Evolutionary conservation across 192 early-diverging fungal genomes (phyloP), one percentile per base, ranked within the genome.

Genomic region (Kickxella alabastrina): DNA sequence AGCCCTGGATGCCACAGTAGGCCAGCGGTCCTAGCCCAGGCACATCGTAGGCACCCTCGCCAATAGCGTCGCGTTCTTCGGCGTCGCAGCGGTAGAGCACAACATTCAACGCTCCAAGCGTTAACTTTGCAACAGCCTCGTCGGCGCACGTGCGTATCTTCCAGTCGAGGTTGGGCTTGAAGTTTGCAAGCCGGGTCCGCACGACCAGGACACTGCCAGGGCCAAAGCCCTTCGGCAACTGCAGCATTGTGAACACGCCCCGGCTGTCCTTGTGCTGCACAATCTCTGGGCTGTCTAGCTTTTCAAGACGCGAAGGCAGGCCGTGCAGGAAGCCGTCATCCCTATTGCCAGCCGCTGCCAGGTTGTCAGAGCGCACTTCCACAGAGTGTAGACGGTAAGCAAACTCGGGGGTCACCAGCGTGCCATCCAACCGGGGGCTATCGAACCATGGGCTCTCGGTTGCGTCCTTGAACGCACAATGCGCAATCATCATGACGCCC

Each of bases 1-100:
- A 92, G 1, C 97, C 97, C 76, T 97, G 89, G 15, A 99, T 55
- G 5, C 97, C 97, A 61, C 88, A 90, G 61, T 96, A 99, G 0
- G 88, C 69, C 8, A 97, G 63, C 10, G 63, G 37, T 0, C 95
- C 97, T 58, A 84, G 77, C n/a, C 82, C 83, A 2, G 97, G 95
- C 34, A 99, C 83, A 39, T 95, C 80, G 60, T 99, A 99, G 7
- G 68, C 80, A 15, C 87, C 86, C 54, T 93, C 82, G 25, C 84
- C 90, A 65, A 69, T 41, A 12, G 84, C 85, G 48, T 97, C 95
- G 43, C 71, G 56, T 71, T 99, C 97, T 64, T 99, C 97, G 0
- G 77, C 71, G n/a, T 80, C 85, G 61, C 87, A 86, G 9, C 95
- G 83, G 68, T 92, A 95, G 18, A 99, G 79, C 0, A 81, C 82